A percentile compares a stretch with the other conserved stretches of the same genome.
Evolutionary conservation across 371 early-diverging fungal genomes (phyloP).

Genomic region (Lichtheimia hyalospora): DNA sequence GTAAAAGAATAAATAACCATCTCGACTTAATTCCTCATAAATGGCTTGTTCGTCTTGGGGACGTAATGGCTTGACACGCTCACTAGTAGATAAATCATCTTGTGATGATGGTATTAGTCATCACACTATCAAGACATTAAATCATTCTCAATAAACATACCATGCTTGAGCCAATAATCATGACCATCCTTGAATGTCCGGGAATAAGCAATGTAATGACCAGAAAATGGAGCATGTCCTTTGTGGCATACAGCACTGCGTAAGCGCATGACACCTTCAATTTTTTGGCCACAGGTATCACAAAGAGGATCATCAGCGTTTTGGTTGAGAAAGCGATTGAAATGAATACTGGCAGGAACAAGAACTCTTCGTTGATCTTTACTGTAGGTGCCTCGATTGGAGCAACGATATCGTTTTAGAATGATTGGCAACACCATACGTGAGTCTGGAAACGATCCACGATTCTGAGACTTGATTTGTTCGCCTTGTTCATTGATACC

Average conservation of each 20-base stretch:
- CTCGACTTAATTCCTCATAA: conserved; percentile 41
- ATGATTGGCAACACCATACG: conserved; percentile 55
- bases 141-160: conserved; percentile 11
- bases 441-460: conserved; percentile 47
- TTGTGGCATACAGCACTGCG: conserved; percentile 60
- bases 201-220: conserved; percentile 59
- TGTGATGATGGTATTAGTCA: neutral
- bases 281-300: conserved; percentile 16
- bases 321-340: conserved; percentile 50
- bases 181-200: conserved; percentile 20
- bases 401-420: conserved; percentile 54
- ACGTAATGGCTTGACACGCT: conserved; percentile 26
- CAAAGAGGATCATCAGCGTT: conserved; percentile 28
- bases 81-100: conserved; percentile 39
- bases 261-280: conserved; percentile 50
- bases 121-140: neutral
- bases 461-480: conserved; percentile 38
- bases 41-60: conserved; percentile 19
- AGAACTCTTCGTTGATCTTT: conserved; percentile 44
- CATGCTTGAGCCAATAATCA: conserved; percentile 28
- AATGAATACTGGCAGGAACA: conserved; percentile 49
- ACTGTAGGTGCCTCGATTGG: conserved; percentile 25
- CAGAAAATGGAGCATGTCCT: conserved; percentile 44
- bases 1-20: conserved; percentile 62
- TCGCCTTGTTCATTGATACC: conserved; percentile 59